Base-by-base conservation (phyloP, 805 yeast genomes). In the Nakazawaea ambrosiae region DNA sequence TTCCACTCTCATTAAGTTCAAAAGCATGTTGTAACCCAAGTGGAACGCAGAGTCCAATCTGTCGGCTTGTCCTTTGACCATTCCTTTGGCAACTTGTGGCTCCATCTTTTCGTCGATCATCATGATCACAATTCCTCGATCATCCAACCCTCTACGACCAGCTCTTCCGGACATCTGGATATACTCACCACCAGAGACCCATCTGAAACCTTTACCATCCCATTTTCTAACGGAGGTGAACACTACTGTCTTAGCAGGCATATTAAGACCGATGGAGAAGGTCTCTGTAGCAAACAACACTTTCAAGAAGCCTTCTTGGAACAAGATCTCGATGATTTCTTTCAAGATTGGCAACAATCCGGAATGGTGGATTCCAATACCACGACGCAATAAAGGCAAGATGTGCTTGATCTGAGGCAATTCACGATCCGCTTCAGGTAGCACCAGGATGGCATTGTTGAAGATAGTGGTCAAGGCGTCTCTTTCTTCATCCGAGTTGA, bases 91-190 rank as follows among this genome's bases (percentile, higher is more conserved):
- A 30, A 92, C 96, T 51, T 89, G 94, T 4, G 99, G 98, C 58
- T 92, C 98, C 99, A 92, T 92, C 54, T 92, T 92, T 57, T 92
- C 97, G 57, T 92, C 97, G 58, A 92, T 88, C 99, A 92, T 92
- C 92, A 92, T 85, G 48, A 92, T 92, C 34, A 92, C 99, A 60
- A 92, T 88, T 65, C 99, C 99, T 59, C 98, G 82, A 58, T 92
- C 98, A 71, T 92, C 99, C 50, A 92, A 73, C 55, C 99, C 99
- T 73, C 98, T 85, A 70, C 98, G 89, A 50, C 99, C 99, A 17
- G 99, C 99, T 62, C 99, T 80, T 48, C 99, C 99, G 31, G 96
- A 86, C 99, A 92, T 92, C 65, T 92, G 99, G 55, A 92, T 92
- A 62, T 92, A 92, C 64, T 92, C 99, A 67, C 99, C 99, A 42